Base-by-base conservation (phyloP, 1,284 basidiomycete species). In the Pseudozyma tsukubaensis region DNA sequence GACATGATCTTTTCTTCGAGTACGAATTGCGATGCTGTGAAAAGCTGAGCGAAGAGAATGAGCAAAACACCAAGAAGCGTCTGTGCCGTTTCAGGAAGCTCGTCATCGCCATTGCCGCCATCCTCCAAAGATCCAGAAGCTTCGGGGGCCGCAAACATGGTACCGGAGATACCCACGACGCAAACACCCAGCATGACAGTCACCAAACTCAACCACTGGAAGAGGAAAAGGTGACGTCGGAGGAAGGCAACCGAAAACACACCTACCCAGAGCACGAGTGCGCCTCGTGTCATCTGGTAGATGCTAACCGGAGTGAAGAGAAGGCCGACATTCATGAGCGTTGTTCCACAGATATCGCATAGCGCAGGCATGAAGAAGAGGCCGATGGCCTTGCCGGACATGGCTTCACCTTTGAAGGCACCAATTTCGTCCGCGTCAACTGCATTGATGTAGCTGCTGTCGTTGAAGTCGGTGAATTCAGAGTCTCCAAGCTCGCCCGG, bases 271-370 rank as follows among this genome's bases (percentile, higher is more conserved):
- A 99, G 89, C 55, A 99, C 96, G 60, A 99, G 90, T 13, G 95
- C 93, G 44, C 97, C 97, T 72, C 97, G 90, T 43, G 92, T 94
- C 96, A 98, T 98, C 60, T 87, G 96, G 88, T 93, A 98, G 80
- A 99, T 94, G 54, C 94, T 97, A 45, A 98, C 96, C 24, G 95
- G 95, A 1, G 94, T 96, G 85, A 96, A 94, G 50, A 98, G 89
- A 55, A 98, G 89, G 61, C 94, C 95, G 77, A 95, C 88, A 81
- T 97, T 97, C 95, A 97, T 97, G 77, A 94, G 91, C 73, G 93
- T 94, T 32, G 93, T 94, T 42, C 89, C 93, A 81, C 91, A 92
- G 49, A 94, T 89, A 86, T 95, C 94, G 85, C 92, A 94, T 43
- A 88, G 86, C 34, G 93, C 92, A n/a, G 93, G 93, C 69, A 94